phyloP scores from a whole-genome alignment of 176 grass and related monocot species.

The Rhipidocladum racemiflorum region DNA sequence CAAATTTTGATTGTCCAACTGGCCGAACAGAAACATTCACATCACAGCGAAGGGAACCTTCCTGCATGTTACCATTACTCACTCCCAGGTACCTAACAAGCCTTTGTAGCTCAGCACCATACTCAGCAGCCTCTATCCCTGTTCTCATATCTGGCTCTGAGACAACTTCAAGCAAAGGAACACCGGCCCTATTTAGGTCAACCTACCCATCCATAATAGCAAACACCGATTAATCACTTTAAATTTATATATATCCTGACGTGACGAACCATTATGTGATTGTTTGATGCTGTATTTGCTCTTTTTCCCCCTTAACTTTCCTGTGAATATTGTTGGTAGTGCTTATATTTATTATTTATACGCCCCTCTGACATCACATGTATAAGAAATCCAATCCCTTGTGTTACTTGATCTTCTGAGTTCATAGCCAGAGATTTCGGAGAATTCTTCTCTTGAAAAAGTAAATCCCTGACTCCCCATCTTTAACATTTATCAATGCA shows the following conservation, averaged over 20 bases:
- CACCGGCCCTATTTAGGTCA: conserved; percentile 85
- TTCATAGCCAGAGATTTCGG: not conserved
- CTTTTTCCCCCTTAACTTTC: not conserved
- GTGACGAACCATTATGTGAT: not conserved
- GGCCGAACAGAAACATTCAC: conserved; percentile 87
- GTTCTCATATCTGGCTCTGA: conserved; percentile 86
- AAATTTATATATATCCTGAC: not conserved
- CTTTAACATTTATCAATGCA: not conserved
- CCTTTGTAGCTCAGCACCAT: conserved; percentile 80
- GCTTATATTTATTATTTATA: not conserved
- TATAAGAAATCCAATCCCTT: conserved; percentile 1
- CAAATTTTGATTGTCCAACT: conserved; percentile 70
- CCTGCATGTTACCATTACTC: conserved; percentile 98
- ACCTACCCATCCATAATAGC: conserved; percentile 49
- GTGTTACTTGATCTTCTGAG: not conserved
- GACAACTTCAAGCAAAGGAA: conserved; percentile 92
- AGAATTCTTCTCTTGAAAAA: not conserved
- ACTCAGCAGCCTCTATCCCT: conserved; percentile 79
- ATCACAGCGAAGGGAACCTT: conserved; percentile 96
- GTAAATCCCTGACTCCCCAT: not conserved
- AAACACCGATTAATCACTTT: conserved; percentile 12
- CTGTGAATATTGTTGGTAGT: not conserved
- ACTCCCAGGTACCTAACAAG: conserved; percentile 83
- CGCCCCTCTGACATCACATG: not conserved
- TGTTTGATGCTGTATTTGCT: conserved; percentile 7